A percentile compares a stretch with the other conserved stretches of the same genome.
Evolutionary conservation across 2,329 filamentous ascomycete species (phyloP).

Genomic region (Xylariaceae sp.): DNA sequence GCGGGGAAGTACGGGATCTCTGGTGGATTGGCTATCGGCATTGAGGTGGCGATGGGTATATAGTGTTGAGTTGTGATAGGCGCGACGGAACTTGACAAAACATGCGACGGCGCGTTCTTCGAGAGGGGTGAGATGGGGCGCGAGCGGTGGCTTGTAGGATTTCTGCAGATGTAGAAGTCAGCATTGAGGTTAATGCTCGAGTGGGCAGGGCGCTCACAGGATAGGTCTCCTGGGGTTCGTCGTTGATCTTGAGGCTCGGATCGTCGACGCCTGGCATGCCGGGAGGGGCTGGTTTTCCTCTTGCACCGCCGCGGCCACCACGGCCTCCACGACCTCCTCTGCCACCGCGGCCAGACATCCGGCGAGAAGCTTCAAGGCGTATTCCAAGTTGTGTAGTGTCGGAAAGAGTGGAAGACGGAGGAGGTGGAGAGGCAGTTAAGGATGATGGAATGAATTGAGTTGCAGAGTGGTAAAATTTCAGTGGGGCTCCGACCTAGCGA

Average conservation of each 20-base stretch:
- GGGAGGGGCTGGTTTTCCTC: constrained; percentile 38
- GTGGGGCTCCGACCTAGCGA: no score
- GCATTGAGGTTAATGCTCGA: neutral
- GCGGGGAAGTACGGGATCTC: constrained; percentile 38
- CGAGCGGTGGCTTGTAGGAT: constrained; percentile 44
- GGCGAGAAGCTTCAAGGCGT: constrained; percentile 45
- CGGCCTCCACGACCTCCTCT: constrained; percentile 46
- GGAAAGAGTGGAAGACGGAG: neutral
- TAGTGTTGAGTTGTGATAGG: constrained; percentile 51
- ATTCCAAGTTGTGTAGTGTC: neutral
- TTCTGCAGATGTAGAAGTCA: constrained; percentile 34
- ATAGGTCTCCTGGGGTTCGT: constrained; percentile 56
- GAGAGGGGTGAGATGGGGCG: constrained; percentile 39
- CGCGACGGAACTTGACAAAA: constrained; percentile 54
- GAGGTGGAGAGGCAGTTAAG: neutral
- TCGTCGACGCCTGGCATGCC: constrained; percentile 53
- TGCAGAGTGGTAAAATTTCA: no score
- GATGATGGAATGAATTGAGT: no score
- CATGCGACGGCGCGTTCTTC: constrained; percentile 47
- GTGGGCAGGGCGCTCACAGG: constrained; percentile 38
- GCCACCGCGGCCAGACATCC: constrained; percentile 54
- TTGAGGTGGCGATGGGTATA: constrained; percentile 51
- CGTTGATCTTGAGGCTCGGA: constrained; percentile 44
- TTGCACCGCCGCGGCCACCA: constrained; percentile 44
- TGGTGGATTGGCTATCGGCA: constrained; percentile 16